phyloP scores from a whole-genome alignment of 2,329 filamentous ascomycete species.

The Fusarium nisikadoi region DNA sequence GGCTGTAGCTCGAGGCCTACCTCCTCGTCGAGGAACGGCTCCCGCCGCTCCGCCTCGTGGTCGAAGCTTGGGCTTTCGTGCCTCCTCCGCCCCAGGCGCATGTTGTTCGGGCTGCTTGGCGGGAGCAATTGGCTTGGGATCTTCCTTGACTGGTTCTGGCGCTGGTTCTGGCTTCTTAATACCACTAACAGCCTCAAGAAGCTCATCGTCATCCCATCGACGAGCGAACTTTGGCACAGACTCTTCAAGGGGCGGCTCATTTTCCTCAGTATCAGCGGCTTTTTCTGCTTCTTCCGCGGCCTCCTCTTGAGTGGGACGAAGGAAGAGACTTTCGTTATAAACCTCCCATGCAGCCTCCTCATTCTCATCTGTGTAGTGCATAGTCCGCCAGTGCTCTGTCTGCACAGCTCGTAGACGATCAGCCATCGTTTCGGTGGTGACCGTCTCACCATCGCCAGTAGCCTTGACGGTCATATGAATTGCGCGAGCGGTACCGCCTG shows the following conservation, averaged over 20 bases:
- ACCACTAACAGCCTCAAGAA: constrained; percentile 59
- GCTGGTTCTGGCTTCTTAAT: constrained; percentile 53
- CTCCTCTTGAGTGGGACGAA: constrained; percentile 37
- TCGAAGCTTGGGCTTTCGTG: constrained; percentile 43
- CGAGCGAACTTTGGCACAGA: constrained; percentile 53
- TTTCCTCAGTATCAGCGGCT: constrained; percentile 28
- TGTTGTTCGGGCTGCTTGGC: constrained; percentile 27
- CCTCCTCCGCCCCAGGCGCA: constrained; percentile 38
- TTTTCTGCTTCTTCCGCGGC: constrained; percentile 30
- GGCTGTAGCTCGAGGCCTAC: constrained; percentile 40
- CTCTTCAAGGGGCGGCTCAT: constrained; percentile 47
- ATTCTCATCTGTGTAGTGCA: constrained; percentile 86
- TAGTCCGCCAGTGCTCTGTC: constrained; percentile 81
- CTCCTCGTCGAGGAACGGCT: constrained; percentile 44
- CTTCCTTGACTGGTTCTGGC: constrained; percentile 43
- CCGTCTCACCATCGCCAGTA: constrained; percentile 72
- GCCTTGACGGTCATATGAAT: constrained; percentile 91
- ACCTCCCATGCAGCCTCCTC: constrained; percentile 78
- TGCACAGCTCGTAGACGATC: constrained; percentile 81
- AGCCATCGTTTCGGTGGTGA: constrained; percentile 76
- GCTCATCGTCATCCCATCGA: constrained; percentile 57
- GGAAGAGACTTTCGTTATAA: constrained; percentile 76
- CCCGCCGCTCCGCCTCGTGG: constrained; percentile 42
- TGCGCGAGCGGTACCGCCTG: constrained; percentile 70
- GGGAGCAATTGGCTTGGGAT: constrained; percentile 40